These are phyloP conservation scores for Colletotrichum noveboracense DNA, from an alignment of 2,329 filamentous ascomycete genomes.

Conservation along the genomic window DNA sequence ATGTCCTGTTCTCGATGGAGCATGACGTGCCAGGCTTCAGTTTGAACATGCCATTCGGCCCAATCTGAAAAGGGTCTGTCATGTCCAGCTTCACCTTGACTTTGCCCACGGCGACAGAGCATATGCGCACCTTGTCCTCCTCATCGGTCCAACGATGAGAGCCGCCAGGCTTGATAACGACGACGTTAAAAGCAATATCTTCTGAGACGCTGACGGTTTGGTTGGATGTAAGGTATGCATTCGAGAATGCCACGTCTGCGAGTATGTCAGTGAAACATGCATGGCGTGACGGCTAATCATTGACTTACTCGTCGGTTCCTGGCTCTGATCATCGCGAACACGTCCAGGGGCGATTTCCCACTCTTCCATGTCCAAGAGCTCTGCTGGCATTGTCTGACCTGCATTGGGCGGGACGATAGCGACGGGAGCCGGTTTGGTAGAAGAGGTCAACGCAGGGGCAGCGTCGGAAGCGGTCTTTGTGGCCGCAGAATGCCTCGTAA, in stretches of 20 bases:
- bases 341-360: slow-evolving; percentile 53
- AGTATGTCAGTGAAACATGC: not conserved
- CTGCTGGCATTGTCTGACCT: not conserved
- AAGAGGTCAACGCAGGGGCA: not conserved
- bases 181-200: slow-evolving; percentile 45
- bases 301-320: slow-evolving; percentile 38
- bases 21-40: slow-evolving; percentile 43
- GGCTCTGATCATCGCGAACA: slow-evolving; percentile 30
- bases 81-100: slow-evolving; percentile 40
- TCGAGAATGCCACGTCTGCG: slow-evolving; percentile 49
- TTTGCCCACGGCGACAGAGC: slow-evolving; percentile 47
- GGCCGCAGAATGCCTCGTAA: not conserved
- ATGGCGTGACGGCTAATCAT: no score
- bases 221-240: slow-evolving; percentile 42
- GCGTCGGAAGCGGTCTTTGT: not conserved
- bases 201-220: slow-evolving; percentile 40
- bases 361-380: slow-evolving; percentile 41
- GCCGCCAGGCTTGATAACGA: slow-evolving; percentile 44
- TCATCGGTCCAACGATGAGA: slow-evolving; percentile 34
- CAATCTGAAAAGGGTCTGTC: slow-evolving; percentile 43
- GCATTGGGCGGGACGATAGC: not conserved
- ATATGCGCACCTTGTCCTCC: slow-evolving; percentile 38
- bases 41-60: slow-evolving; percentile 49
- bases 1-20: slow-evolving; percentile 46
- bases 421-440: not conserved